Base-by-base conservation (phyloP, 805 yeast genomes). In the Sugiyamaella chiloensis region DNA sequence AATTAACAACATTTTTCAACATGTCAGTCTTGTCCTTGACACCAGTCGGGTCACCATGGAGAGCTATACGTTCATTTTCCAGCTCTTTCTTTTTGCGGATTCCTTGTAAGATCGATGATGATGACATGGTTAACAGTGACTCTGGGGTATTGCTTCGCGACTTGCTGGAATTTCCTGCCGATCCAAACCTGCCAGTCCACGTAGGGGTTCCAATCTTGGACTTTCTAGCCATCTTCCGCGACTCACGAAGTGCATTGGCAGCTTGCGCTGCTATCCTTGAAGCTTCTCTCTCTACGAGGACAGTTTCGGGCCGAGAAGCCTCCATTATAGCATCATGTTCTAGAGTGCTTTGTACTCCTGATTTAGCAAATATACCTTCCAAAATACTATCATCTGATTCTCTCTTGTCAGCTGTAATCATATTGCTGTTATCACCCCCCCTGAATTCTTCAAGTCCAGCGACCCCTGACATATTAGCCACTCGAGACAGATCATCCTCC, bases 111-210 rank as follows among this genome's bases (percentile, higher is more conserved):
- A 84, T 78, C 0, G 79, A 67, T 0, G 71, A 48, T 0, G 88
- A 81, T 0, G 58, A 48, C 34, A 42, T 40, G 9, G 30, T 24
- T 19, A 54, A 36, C 27, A 29, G 50, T 34, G 55, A 17, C 20
- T 5, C 17, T 19, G 19, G 17, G 12, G 39, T 48, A 21, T 30
- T 26, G 6, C 19, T 20, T 12, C 11, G 39, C 23, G 26, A 32
- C 23, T 27, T 23, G 14, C 16, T 24, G 4, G 44, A 29, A 26
- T 24, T 21, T 1, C 96, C 96, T 0, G 96, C 96, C 16, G 69
- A 64, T 0, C 99, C 99, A 71, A 83, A 87, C 55, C 78, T 79
- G 0, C 99, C 99, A 0, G 99, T 91, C 95, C 97, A 93, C 0
- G 99, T 91, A 0, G 97, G 98, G 0, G 85, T 81, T 3, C 96